Conservation (phyloP, 1,139 yeast genomes). For the Sugiyamaella paludigena region DNA sequence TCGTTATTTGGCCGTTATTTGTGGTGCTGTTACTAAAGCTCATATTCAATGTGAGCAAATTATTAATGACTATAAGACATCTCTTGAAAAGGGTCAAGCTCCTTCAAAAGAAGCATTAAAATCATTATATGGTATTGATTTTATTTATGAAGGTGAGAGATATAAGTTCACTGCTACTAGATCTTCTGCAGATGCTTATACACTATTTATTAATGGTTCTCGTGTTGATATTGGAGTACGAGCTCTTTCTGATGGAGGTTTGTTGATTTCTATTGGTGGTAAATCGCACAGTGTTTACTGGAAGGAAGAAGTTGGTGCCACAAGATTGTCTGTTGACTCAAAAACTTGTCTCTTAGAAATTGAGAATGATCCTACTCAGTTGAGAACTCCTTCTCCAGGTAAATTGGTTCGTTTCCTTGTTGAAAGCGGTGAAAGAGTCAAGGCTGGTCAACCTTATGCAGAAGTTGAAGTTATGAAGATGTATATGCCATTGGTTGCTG, state of each 20-base stretch:
- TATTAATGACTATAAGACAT: constrained; percentile 61
- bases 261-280: constrained; percentile 83
- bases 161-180: constrained; percentile 95
- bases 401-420: constrained; percentile 89
- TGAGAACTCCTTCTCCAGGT: constrained; percentile 99
- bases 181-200: constrained; percentile 79
- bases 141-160: constrained; percentile 89
- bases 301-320: constrained; percentile 96
- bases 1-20: constrained; percentile 79
- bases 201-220: constrained; percentile 89
- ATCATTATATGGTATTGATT: constrained; percentile 89
- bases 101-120: constrained; percentile 76
- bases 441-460: constrained; percentile 91
- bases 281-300: constrained; percentile 93
- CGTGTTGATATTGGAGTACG: constrained; percentile 85
- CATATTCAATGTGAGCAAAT: constrained; percentile 75
- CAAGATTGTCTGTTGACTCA: constrained; percentile 92
- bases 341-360: constrained; percentile 90
- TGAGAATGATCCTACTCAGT: constrained; percentile 97
- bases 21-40: constrained; percentile 97
- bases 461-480: constrained; percentile 99
- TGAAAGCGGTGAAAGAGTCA: constrained; percentile 91
- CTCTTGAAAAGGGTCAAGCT: constrained; percentile 93
- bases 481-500: constrained; percentile 69
- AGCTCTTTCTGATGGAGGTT: constrained; percentile 89